These are phyloP conservation scores for Phaeosphaeria sp. DNA, from an alignment of 2,329 filamentous ascomycete genomes.

Conservation along the genomic window DNA sequence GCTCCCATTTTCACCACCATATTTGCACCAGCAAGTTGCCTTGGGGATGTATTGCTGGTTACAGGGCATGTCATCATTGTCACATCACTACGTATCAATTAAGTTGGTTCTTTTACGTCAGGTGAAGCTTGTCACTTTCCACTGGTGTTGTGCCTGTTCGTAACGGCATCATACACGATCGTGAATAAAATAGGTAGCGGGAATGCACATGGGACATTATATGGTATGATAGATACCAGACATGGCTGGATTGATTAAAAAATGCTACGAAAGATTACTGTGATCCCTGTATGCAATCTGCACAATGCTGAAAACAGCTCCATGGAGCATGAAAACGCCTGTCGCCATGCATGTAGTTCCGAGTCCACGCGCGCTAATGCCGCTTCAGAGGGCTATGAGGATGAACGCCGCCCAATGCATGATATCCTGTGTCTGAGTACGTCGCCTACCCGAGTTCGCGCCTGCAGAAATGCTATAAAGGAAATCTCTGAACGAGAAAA, in stretches of 20 bases:
- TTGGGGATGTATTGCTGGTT: no score
- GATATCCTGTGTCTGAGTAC: conserved; percentile 8
- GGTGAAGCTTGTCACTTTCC: no score
- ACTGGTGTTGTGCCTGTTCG: no score
- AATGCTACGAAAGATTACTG: background rate
- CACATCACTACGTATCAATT: no score
- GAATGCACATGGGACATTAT: no score
- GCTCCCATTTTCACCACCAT: background rate
- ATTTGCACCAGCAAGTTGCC: no score
- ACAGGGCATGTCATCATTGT: no score
- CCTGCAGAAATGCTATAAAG: conserved; percentile 13
- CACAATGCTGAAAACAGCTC: background rate
- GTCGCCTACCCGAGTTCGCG: conserved; percentile 24
- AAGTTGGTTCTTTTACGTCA: no score
- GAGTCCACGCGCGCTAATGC: conserved; percentile 19
- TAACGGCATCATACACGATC: no score
- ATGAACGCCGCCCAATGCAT: conserved; percentile 32
- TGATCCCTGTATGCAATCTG: background rate
- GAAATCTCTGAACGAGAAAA: no score
- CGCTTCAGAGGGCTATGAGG: conserved; percentile 13
- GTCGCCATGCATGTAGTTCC: conserved; percentile 2
- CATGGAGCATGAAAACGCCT: background rate
- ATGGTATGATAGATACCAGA: background rate
- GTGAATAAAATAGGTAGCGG: no score
- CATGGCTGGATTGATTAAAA: background rate